These are phyloP conservation scores for Auriscalpium microsporum DNA, from an alignment of 768 basidiomycete species.

Conservation along the genomic window DNA sequence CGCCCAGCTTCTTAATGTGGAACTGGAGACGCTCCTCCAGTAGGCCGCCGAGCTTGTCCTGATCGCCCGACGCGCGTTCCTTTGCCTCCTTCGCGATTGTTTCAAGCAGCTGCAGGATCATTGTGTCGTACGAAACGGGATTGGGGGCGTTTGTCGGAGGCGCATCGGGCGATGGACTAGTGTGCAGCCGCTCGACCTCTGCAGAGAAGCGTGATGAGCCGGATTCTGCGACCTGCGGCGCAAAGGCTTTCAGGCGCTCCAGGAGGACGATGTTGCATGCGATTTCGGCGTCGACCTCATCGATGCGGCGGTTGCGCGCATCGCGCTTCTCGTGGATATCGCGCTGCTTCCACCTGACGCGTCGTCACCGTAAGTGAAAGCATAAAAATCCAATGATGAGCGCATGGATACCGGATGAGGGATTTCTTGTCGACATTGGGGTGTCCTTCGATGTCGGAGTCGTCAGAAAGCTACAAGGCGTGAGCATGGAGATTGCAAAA, in stretches of 20 bases:
- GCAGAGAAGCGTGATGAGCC: constrained; percentile 56
- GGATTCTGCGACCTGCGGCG: constrained; percentile 35
- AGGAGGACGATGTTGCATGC: constrained; percentile 75
- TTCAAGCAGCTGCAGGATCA: constrained; percentile 72
- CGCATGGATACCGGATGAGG: constrained; percentile 59
- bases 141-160: constrained; percentile 67
- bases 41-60: constrained; percentile 45
- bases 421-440: constrained; percentile 97
- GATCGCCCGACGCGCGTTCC: constrained; percentile 45
- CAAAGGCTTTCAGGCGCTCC: constrained; percentile 57
- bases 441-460: constrained; percentile 96
- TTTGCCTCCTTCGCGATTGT: constrained; percentile 65
- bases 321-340: constrained; percentile 98
- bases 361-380: background rate
- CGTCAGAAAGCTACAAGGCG: constrained; percentile 71
- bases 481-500: constrained; percentile 4
- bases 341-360: constrained; percentile 87
- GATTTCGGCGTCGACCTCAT: constrained; percentile 66
- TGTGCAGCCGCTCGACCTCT: constrained; percentile 66
- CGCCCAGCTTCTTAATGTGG: constrained; percentile 59
- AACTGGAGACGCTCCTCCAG: constrained; percentile 53
- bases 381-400: background rate
- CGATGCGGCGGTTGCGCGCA: constrained; percentile 66
- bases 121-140: constrained; percentile 83
- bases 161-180: constrained; percentile 64